Evolutionary conservation across 305 asterid species (phyloP).

Genomic region (Solanum hybrid): DNA sequence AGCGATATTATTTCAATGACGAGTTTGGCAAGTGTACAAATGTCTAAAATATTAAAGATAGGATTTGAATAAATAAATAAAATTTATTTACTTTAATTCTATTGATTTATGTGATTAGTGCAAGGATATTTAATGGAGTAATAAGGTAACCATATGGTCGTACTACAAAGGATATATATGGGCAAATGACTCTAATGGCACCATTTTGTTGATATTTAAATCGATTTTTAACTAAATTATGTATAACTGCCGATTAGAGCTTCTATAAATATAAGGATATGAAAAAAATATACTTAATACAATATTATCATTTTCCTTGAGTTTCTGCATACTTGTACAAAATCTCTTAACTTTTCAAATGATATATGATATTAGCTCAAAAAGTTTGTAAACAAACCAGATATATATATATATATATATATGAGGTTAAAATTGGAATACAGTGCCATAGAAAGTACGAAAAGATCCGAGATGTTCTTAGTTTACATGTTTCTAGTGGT

Average conservation of each 20-base stretch:
- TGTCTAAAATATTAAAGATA: neutral
- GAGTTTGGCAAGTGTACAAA: neutral
- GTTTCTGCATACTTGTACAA: neutral
- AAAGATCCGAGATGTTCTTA: neutral
- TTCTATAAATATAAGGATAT: neutral
- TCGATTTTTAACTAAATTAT: neutral
- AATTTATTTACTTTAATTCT: neutral
- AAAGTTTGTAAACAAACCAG: neutral
- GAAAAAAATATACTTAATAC: neutral
- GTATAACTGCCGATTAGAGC: neutral
- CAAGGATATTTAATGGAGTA: neutral
- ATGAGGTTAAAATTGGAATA: neutral
- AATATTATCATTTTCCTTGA: neutral
- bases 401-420: too few relatives aligned
- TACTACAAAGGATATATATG: neutral
- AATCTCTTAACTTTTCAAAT: neutral
- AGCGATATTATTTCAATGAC: neutral
- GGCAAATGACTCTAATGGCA: neutral
- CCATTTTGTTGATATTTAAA: neutral
- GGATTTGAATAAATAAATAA: neutral
- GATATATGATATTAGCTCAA: neutral
- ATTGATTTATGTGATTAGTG: neutral
- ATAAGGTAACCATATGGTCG: neutral
- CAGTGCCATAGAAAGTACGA: neutral
- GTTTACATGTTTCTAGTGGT: neutral